These are phyloP conservation scores for Phytophthora litchii DNA, from an alignment of 352 stramenopile species.

Conservation along the genomic window DNA sequence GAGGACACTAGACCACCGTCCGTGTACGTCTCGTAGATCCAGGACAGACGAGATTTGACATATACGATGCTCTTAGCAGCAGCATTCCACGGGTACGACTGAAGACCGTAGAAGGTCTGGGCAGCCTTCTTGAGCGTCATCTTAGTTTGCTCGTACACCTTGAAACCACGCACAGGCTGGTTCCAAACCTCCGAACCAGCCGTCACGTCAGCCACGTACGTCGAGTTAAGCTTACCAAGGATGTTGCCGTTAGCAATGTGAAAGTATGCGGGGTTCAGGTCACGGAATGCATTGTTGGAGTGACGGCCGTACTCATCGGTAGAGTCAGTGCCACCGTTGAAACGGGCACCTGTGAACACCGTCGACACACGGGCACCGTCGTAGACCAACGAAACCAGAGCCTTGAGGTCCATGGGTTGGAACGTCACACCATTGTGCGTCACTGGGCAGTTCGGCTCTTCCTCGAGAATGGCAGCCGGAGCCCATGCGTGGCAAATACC, in stretches of 20 bases:
- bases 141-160: conserved; percentile 44
- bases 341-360: conserved; percentile 50
- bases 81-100: conserved; percentile 56
- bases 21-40: conserved; percentile 47
- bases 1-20: conserved; percentile 39
- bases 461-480: conserved; percentile 43
- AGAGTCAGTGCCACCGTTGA: conserved; percentile 26
- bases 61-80: conserved; percentile 45
- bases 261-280: conserved; percentile 53
- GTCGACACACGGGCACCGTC: conserved; percentile 36
- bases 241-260: conserved; percentile 54
- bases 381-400: conserved; percentile 43
- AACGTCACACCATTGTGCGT: conserved; percentile 46
- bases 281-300: conserved; percentile 40
- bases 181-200: conserved; percentile 59
- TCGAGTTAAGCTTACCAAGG: conserved; percentile 40
- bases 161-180: conserved; percentile 54
- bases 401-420: conserved; percentile 49
- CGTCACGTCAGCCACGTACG: conserved; percentile 49
- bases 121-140: conserved; percentile 39
- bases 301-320: conserved; percentile 53
- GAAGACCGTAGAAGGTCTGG: conserved; percentile 40
- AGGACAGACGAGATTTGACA: conserved; percentile 45
- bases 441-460: conserved; percentile 47
- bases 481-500: conserved; percentile 57